Evolutionary conservation across 176 grass and related monocot species (phyloP).

Genomic region (Puya raimondii): DNA sequence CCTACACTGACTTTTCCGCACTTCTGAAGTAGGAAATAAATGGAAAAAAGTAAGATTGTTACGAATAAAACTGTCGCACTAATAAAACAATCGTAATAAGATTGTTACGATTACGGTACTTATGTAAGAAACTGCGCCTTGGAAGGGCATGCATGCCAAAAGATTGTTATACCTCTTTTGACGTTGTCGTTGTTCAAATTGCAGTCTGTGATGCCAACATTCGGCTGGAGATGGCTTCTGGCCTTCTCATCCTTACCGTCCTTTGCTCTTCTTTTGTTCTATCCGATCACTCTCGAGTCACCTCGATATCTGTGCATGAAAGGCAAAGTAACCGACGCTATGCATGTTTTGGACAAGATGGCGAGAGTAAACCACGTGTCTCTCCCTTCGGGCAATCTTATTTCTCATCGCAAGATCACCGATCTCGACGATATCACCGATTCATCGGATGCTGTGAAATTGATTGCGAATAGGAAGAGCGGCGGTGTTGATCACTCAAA

Average conservation of each 20-base stretch:
- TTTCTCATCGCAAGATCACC: conserved; percentile 24
- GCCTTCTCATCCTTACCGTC: conserved; percentile 77
- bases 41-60: too few species aligned
- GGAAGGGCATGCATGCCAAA: too few species aligned
- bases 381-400: conserved; percentile 57
- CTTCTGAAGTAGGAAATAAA: too few species aligned
- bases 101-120: too few species aligned
- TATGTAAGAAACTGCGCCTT: too few species aligned
- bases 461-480: conserved; percentile 34
- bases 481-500: conserved; percentile 11
- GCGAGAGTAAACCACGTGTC: conserved; percentile 50
- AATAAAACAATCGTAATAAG: too few species aligned
- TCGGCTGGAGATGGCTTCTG: conserved; percentile 93
- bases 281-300: conserved; percentile 66
- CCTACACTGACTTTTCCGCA: too few species aligned
- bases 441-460: conserved; percentile 36
- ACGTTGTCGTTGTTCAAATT: conserved; percentile 18
- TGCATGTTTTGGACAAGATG: conserved; percentile 74
- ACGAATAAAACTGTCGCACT: too few species aligned
- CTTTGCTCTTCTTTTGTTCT: conserved; percentile 79
- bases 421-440: conserved; percentile 43
- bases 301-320: conserved; percentile 92
- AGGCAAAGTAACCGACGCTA: conserved; percentile 55
- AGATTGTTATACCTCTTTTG: neutral
- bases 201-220: conserved; percentile 72